A percentile compares a stretch with the other conserved stretches of the same genome.
phyloP scores from a whole-genome alignment of 441 rosid genomes.

The Euphorbia corollata region DNA sequence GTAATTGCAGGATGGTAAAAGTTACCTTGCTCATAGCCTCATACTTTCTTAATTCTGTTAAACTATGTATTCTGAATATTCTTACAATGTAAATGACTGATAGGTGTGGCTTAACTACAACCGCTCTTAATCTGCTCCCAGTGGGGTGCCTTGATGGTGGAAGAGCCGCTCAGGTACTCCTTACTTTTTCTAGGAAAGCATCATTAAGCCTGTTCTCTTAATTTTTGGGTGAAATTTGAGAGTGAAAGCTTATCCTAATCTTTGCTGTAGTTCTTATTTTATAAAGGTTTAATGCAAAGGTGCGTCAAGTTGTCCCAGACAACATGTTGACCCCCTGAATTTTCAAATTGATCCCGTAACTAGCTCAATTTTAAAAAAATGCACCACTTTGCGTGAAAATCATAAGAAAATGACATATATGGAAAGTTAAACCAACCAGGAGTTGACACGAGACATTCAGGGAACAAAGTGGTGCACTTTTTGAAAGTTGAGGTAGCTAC shows the following conservation, averaged over 20 bases:
- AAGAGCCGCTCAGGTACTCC: conserved; percentile 77
- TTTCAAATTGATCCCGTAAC: too few species aligned
- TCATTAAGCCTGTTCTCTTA: neutral
- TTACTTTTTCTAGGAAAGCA: neutral
- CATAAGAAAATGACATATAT: too few species aligned
- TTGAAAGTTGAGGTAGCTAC: too few species aligned
- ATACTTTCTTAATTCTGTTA: conserved; percentile 10
- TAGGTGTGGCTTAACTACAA: conserved; percentile 95
- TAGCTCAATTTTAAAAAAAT: too few species aligned
- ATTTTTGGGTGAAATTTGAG: conserved; percentile 1
- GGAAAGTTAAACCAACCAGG: too few species aligned
- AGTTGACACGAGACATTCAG: too few species aligned
- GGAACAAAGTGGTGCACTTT: too few species aligned
- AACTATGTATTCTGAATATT: neutral
- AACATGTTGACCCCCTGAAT: too few species aligned
- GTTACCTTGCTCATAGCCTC: conserved; percentile 22
- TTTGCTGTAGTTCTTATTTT: neutral
- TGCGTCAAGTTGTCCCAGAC: too few species aligned
- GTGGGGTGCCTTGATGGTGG: conserved; percentile 96
- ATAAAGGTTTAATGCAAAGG: too few species aligned
- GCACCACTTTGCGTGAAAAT: too few species aligned
- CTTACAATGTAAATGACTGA: conserved; percentile 21
- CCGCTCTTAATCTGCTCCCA: conserved; percentile 96
- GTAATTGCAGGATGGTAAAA: conserved; percentile 89
- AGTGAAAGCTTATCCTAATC: neutral